Conservation (phyloP, 768 basidiomycete genomes). For the Phlebiopsis flavidoalba region DNA sequence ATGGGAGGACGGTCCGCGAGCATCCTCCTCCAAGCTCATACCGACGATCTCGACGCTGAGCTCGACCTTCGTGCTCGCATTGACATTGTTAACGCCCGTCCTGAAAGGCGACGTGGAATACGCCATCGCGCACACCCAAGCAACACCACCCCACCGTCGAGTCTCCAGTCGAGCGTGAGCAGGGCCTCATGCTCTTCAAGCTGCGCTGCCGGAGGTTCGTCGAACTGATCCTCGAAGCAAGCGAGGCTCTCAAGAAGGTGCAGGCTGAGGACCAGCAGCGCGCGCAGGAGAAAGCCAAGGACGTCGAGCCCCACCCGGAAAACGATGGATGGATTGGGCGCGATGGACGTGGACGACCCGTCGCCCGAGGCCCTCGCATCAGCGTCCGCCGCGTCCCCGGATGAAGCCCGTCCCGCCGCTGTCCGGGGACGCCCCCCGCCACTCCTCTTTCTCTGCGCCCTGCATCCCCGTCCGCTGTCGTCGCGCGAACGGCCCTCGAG, state of each 20-base stretch:
- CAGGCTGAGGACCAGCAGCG: constrained; percentile 33
- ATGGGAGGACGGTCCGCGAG: neutral
- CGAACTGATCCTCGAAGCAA: constrained; percentile 70
- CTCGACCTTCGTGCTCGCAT: constrained; percentile 64
- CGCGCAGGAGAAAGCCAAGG: constrained; percentile 17
- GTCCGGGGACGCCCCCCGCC: constrained; percentile 4
- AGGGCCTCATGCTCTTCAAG: constrained; percentile 73
- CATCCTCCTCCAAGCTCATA: constrained; percentile 22
- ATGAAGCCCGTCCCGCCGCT: constrained; percentile 23
- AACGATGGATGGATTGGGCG: constrained; percentile 33
- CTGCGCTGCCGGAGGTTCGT: constrained; percentile 82
- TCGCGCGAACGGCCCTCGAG: constrained; percentile 50
- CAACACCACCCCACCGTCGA: constrained; percentile 56
- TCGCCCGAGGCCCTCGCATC: constrained; percentile 24
- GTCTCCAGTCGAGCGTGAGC: constrained; percentile 63
- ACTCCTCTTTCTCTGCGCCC: constrained; percentile 11
- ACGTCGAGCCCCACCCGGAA: constrained; percentile 25
- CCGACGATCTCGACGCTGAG: constrained; percentile 24
- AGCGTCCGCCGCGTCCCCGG: constrained; percentile 8
- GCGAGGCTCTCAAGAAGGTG: constrained; percentile 63
- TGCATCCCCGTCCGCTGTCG: constrained; percentile 16
- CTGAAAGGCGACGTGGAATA: constrained; percentile 65
- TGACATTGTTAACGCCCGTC: constrained; percentile 65
- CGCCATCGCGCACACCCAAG: constrained; percentile 52
- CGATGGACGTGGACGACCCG: constrained; percentile 58